Conservation (phyloP, 169 alveolate genomes). For the Cystoisospora suis region DNA sequence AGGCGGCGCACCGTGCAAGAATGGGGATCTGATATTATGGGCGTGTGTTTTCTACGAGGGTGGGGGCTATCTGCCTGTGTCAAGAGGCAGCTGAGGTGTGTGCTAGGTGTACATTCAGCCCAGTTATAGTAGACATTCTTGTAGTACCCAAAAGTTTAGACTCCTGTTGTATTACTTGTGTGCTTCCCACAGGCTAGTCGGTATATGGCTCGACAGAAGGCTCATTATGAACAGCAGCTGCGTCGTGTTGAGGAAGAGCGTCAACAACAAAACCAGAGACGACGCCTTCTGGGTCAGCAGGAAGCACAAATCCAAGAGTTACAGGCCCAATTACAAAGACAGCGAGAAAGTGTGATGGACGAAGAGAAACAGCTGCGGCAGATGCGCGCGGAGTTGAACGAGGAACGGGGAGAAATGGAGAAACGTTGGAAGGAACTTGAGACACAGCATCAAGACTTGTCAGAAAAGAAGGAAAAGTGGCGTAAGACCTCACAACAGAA, state of each 20-base stretch:
- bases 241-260: constrained; percentile 32
- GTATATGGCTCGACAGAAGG: constrained; percentile 34
- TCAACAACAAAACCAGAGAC: constrained; percentile 1
- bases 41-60: too few relatives aligned
- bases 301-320: not conserved
- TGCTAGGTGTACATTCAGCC: too few relatives aligned
- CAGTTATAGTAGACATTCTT: too few relatives aligned
- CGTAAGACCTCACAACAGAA: not conserved
- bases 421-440: constrained; percentile 9
- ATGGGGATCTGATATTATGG: too few relatives aligned
- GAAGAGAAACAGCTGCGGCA: constrained; percentile 23
- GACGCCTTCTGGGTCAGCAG: not conserved
- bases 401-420: not conserved
- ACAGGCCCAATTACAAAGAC: constrained; percentile 16
- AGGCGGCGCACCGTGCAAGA: too few relatives aligned
- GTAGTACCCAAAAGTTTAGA: too few relatives aligned
- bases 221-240: constrained; percentile 28
- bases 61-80: too few relatives aligned
- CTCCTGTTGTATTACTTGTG: too few relatives aligned
- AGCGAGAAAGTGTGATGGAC: constrained; percentile 31
- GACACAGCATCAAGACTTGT: constrained; percentile 4
- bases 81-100: too few relatives aligned
- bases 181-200: constrained; percentile 2
- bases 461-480: constrained; percentile 25
- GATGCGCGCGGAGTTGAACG: not conserved